Conservation (phyloP, 2,329 filamentous ascomycete genomes). For the Trichoderma oligosporum region DNA sequence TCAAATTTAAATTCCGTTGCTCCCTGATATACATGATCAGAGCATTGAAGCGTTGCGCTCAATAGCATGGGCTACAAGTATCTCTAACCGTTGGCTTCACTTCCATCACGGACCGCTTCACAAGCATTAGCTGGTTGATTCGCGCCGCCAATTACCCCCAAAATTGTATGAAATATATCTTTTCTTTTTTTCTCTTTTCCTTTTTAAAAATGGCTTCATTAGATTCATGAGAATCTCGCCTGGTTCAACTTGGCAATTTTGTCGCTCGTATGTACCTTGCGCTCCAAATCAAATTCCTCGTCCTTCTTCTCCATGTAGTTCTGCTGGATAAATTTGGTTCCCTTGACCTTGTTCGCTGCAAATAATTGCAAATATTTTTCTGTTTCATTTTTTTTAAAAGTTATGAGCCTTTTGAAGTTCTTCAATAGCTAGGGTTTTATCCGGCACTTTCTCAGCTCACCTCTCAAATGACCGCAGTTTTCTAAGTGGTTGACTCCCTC, state of each 20-base stretch:
- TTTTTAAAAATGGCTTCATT: not conserved
- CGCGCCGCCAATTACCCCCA: not conserved
- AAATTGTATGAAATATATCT: constrained; percentile 1
- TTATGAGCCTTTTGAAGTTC: constrained; percentile 15
- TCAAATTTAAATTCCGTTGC: constrained; percentile 26
- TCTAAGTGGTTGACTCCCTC: constrained; percentile 86
- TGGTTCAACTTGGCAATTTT: constrained; percentile 39
- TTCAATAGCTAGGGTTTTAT: not conserved
- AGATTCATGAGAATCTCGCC: constrained; percentile 31
- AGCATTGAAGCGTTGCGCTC: constrained; percentile 26
- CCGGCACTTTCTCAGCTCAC: constrained; percentile 50
- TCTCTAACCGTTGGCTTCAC: constrained; percentile 7
- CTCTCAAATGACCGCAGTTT: constrained; percentile 78
- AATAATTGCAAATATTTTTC: constrained; percentile 77
- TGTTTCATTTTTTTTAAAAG: too few species aligned
- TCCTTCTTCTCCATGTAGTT: constrained; percentile 63
- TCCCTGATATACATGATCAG: constrained; percentile 36
- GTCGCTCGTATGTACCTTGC: constrained; percentile 40
- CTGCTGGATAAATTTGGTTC: constrained; percentile 74
- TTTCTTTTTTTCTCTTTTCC: too few species aligned
- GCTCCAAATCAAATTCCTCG: constrained; percentile 36
- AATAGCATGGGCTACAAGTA: constrained; percentile 16
- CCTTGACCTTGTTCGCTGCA: constrained; percentile 71
- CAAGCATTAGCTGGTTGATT: not conserved
- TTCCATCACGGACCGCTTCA: not conserved